A percentile compares a stretch with the other conserved stretches of the same genome.
These are phyloP conservation scores for Tremella yokohamensis DNA, from an alignment of 768 basidiomycete species.

Conservation along the genomic window DNA sequence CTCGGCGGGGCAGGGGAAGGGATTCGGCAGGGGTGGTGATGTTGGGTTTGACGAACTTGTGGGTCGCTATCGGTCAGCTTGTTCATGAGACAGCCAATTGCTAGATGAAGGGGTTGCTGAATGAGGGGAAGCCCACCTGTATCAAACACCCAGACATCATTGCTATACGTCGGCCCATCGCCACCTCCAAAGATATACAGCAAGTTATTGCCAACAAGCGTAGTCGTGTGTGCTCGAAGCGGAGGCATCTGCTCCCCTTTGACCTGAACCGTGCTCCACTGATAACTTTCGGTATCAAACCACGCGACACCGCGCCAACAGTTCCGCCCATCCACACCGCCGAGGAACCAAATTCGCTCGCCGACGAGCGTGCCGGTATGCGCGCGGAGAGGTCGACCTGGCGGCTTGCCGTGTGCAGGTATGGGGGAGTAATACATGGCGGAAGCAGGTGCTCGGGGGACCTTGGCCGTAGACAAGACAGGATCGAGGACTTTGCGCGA, in stretches of 20 bases:
- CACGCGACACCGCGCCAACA: conserved; percentile 73
- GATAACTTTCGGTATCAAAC: conserved; percentile 85
- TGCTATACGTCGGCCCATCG: conserved; percentile 74
- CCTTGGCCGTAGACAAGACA: not conserved
- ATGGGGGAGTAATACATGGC: conserved; percentile 45
- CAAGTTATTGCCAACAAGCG: conserved; percentile 67
- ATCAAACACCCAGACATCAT: conserved; percentile 76
- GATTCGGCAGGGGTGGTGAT: conserved; percentile 28
- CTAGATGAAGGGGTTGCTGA: not conserved
- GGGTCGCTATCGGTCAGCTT: conserved; percentile 30
- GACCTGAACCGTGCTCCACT: conserved; percentile 76
- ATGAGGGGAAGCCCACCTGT: conserved; percentile 54
- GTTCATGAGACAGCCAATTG: not conserved
- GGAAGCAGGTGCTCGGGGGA: conserved; percentile 18
- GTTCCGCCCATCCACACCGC: conserved; percentile 78
- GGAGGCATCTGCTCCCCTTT: conserved; percentile 75
- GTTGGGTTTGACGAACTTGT: conserved; percentile 48
- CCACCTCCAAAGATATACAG: conserved; percentile 79
- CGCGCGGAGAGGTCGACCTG: conserved; percentile 59
- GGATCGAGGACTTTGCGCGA: not conserved
- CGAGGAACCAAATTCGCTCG: conserved; percentile 77
- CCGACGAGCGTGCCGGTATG: conserved; percentile 83
- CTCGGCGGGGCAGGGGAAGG: conserved; percentile 66
- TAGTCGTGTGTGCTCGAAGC: conserved; percentile 82
- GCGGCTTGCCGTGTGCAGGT: conserved; percentile 36